Evolutionary conservation across 352 stramenopile genomes (phyloP).

Genomic region (Globisporangium lucens): DNA sequence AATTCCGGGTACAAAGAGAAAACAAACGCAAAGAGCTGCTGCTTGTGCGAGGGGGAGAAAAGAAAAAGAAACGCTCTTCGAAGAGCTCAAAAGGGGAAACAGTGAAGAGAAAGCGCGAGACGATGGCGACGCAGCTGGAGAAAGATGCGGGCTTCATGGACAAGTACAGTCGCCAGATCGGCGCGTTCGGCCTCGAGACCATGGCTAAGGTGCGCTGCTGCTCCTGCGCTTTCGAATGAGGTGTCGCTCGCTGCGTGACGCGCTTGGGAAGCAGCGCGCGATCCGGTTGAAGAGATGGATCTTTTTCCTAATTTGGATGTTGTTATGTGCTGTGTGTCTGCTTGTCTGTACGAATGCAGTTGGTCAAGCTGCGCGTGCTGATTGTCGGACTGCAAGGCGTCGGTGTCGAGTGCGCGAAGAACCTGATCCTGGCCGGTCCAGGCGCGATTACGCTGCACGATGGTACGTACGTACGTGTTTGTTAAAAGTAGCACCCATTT

Average conservation of each 20-base stretch:
- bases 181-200: slow-evolving; percentile 88
- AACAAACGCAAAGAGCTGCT: no score
- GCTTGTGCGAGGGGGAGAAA: no score
- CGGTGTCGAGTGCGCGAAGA: slow-evolving; percentile 92
- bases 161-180: slow-evolving; percentile 93
- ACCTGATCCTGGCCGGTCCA: slow-evolving; percentile 89
- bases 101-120: slow-evolving; percentile 33
- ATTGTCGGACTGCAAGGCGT: slow-evolving; percentile 85
- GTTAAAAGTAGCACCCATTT: not conserved
- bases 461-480: slow-evolving; percentile 30
- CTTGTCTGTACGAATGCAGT: slow-evolving; percentile 20
- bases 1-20: no score
- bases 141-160: slow-evolving; percentile 91
- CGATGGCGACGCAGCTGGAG: slow-evolving; percentile 70
- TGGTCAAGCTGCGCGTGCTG: slow-evolving; percentile 82
- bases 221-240: slow-evolving; percentile 10
- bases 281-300: not conserved
- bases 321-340: not conserved
- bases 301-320: not conserved
- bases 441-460: slow-evolving; percentile 86
- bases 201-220: slow-evolving; percentile 81
- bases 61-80: slow-evolving; percentile 17
- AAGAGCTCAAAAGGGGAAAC: slow-evolving; percentile 25
- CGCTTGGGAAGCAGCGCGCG: not conserved
- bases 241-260: not conserved